A percentile compares a stretch with the other conserved stretches of the same genome.
phyloP scores from a whole-genome alignment of 78 protist genomes.

The Guillardia theta region DNA sequence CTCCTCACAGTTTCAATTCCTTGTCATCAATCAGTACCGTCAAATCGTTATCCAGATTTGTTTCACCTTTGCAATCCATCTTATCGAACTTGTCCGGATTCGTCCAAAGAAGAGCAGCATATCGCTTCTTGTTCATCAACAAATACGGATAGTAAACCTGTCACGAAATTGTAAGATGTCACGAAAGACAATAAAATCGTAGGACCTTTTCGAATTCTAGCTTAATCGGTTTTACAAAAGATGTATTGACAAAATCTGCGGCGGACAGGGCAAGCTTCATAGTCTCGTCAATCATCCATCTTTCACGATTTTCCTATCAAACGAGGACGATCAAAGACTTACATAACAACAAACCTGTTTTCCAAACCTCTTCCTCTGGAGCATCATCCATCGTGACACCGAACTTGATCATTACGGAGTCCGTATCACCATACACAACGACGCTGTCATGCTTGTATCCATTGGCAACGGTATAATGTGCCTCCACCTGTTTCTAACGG shows the following conservation, averaged over 20 bases:
- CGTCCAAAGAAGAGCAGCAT: constrained; percentile 98
- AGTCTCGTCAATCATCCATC: constrained; percentile 21
- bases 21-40: no score
- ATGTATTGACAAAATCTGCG: constrained; percentile 76
- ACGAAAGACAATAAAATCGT: no score
- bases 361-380: not conserved
- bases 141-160: constrained; percentile 97
- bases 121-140: constrained; percentile 96
- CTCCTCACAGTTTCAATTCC: constrained; percentile 91
- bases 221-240: constrained; percentile 92
- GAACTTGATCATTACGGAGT: constrained; percentile 99
- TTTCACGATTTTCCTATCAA: not conserved
- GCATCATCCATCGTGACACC: not conserved
- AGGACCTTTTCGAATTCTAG: constrained; percentile 98
- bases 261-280: constrained; percentile 78
- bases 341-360: not conserved
- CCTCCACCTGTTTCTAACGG: no score
- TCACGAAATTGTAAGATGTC: no score
- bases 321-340: not conserved
- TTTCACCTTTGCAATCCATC: constrained; percentile 97
- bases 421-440: constrained; percentile 99
- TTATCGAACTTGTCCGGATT: constrained; percentile 83
- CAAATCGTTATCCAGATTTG: no score
- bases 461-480: constrained; percentile 74
- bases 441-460: constrained; percentile 82